phyloP scores from a whole-genome alignment of 306 rosid genomes.

The Vigna unguiculata region DNA sequence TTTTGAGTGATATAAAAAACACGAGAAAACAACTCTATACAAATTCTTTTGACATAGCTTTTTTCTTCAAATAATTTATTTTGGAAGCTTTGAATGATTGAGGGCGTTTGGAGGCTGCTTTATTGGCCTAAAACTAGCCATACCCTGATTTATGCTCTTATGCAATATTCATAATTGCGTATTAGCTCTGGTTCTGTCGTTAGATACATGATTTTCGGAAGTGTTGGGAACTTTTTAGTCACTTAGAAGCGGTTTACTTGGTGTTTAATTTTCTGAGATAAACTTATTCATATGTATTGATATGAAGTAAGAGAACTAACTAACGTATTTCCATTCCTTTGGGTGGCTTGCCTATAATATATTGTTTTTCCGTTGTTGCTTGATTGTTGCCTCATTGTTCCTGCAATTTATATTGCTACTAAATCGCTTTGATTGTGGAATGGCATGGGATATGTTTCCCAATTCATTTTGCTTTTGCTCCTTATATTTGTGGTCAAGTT shows the following conservation, averaged over 20 bases:
- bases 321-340: not conserved
- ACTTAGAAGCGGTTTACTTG: not conserved
- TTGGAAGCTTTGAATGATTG: too few relatives aligned
- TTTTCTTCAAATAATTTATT: too few relatives aligned
- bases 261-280: not conserved
- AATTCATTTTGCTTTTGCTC: not conserved
- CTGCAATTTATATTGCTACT: slow-evolving; percentile 27
- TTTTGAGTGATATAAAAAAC: too few relatives aligned
- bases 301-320: not conserved
- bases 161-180: not conserved
- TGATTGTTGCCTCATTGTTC: not conserved
- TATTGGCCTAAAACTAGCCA: not conserved
- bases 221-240: not conserved
- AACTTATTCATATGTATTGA: slow-evolving; percentile 4
- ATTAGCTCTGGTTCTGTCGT: not conserved
- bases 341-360: slow-evolving; percentile 17
- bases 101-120: not conserved
- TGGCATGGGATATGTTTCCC: slow-evolving; percentile 18
- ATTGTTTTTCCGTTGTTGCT: not conserved
- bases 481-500: not conserved
- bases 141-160: not conserved
- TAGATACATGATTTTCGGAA: not conserved
- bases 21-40: too few relatives aligned
- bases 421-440: slow-evolving; percentile 7
- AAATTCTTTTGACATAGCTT: too few relatives aligned